Conservation (phyloP, 306 rosid genomes). For the Quercus glauca region DNA sequence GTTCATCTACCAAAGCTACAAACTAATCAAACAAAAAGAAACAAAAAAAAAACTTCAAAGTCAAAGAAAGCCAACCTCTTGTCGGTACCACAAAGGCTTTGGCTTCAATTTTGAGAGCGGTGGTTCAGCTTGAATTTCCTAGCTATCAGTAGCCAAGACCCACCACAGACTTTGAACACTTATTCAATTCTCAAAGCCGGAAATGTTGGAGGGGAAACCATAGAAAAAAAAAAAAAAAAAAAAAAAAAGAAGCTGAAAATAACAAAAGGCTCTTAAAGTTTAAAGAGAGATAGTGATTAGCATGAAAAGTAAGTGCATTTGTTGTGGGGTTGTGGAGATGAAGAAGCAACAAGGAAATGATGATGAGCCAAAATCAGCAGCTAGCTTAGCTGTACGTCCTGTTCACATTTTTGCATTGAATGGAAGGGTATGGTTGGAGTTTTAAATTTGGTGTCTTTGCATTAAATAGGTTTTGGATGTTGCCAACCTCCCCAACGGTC, state of each 20-base stretch:
- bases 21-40: conserved; percentile 1
- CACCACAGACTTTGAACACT: background rate
- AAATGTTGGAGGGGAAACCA: conserved; percentile 17
- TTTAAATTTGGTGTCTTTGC: conserved; percentile 27
- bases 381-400: background rate
- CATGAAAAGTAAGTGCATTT: background rate
- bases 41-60: conserved; percentile 2
- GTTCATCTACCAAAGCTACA: conserved; percentile 69
- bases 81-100: conserved; percentile 39
- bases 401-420: conserved; percentile 22
- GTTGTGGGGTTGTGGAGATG: background rate
- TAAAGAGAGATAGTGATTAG: background rate
- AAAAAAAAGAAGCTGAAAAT: background rate
- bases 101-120: conserved; percentile 16
- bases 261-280: background rate
- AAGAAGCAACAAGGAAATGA: background rate
- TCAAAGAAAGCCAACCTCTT: conserved; percentile 32
- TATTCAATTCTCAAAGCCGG: conserved; percentile 1
- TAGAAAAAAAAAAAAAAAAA: background rate
- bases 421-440: conserved; percentile 24
- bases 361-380: background rate
- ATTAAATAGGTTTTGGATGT: conserved; percentile 38
- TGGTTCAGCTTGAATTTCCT: conserved; percentile 10
- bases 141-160: conserved; percentile 12
- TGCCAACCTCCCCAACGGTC: conserved; percentile 73